Percentiles rank a stretch among this genome's conserved stretches.
phyloP scores from a whole-genome alignment of 257 asterid species.

The Solanum sparsipilum region DNA sequence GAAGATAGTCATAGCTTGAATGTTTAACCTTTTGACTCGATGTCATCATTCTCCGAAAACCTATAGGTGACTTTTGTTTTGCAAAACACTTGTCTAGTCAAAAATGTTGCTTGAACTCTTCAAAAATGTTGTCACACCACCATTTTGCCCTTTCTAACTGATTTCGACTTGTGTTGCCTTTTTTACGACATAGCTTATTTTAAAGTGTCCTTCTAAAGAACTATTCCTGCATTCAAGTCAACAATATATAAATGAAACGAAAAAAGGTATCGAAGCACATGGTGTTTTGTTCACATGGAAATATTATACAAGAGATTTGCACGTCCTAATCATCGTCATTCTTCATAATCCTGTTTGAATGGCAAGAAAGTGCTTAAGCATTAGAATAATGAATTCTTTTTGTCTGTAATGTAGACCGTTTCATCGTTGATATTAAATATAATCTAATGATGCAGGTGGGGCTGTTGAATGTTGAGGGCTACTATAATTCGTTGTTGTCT shows the following conservation, averaged over 20 bases:
- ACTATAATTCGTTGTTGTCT: conserved; percentile 60
- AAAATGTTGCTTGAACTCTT: not conserved
- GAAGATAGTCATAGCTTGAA: not conserved
- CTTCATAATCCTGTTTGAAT: conserved; percentile 5
- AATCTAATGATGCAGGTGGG: conserved; percentile 55
- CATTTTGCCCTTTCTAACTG: not conserved
- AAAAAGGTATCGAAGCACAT: conserved; percentile 5
- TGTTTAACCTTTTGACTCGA: not conserved
- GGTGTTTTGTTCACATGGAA: conserved; percentile 19
- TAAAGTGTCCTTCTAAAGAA: not conserved
- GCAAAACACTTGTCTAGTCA: not conserved
- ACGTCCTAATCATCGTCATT: conserved; percentile 9
- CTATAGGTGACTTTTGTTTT: not conserved
- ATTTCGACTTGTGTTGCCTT: not conserved
- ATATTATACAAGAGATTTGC: conserved; percentile 2
- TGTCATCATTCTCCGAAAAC: not conserved
- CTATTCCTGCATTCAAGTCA: not conserved
- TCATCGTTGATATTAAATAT: not conserved
- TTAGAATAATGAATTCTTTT: not conserved
- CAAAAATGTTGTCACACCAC: not conserved
- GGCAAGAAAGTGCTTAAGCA: not conserved
- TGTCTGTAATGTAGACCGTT: not conserved
- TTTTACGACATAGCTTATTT: not conserved
- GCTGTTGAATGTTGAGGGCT: conserved; percentile 87
- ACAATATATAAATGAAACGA: not conserved